Conservation (phyloP, 768 basidiomycete genomes). For the Phlebiopsis gigantea region DNA sequence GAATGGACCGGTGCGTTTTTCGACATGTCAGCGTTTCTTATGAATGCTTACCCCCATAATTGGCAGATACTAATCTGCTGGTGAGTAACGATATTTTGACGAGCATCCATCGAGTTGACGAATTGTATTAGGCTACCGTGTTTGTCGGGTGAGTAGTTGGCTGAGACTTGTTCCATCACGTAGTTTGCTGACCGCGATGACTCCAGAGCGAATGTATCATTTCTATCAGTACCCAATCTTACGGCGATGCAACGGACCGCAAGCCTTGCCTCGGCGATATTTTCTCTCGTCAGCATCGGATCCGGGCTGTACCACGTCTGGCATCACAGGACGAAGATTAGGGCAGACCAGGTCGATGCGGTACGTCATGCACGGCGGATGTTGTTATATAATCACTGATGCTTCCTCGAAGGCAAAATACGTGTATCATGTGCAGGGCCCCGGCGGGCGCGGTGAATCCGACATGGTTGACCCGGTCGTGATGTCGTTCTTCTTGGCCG, state of each 20-base stretch:
- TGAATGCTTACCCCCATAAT: no score
- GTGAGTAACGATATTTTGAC: no score
- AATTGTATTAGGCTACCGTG: no score
- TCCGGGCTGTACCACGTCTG: conserved; percentile 23
- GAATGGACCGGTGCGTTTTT: conserved; percentile 24
- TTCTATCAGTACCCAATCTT: conserved; percentile 20
- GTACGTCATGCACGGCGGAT: conserved; percentile 1
- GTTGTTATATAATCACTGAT: no score
- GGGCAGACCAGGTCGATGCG: conserved; percentile 15
- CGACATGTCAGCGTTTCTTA: no score
- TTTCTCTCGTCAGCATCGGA: conserved; percentile 16
- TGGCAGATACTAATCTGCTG: conserved; percentile 1
- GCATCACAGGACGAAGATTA: conserved; percentile 16
- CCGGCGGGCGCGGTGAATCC: conserved; percentile 3
- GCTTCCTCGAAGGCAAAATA: conserved; percentile 13
- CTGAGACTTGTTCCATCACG: background rate
- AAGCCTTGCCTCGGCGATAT: conserved; percentile 15
- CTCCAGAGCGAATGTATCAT: conserved; percentile 20
- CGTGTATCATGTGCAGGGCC: conserved; percentile 11
- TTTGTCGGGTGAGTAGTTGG: conserved; percentile 13
- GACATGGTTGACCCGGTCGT: conserved; percentile 16
- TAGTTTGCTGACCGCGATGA: background rate
- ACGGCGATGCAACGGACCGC: conserved; percentile 15
- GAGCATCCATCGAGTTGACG: no score
- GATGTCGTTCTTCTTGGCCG: conserved; percentile 19